These are phyloP conservation scores for Novakomyces olei DNA, from an alignment of 805 yeast species.

Conservation along the genomic window DNA sequence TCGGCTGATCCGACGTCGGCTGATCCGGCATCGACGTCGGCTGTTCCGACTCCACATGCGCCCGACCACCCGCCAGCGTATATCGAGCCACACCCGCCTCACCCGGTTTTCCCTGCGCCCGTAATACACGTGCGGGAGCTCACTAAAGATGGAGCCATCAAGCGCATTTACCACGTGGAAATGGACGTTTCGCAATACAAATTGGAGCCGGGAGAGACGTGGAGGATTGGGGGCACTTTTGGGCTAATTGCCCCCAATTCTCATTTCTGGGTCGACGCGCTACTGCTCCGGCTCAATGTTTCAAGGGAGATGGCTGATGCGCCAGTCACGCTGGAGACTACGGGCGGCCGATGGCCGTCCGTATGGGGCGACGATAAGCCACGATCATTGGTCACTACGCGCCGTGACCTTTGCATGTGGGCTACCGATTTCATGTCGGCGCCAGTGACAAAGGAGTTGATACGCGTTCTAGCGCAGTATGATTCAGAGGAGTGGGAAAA, in stretches of 20 bases:
- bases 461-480: slow-evolving; percentile 10
- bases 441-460: slow-evolving; percentile 9
- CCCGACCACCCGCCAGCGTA: slow-evolving; percentile 10
- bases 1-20: too few species aligned
- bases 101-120: slow-evolving; percentile 10
- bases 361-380: slow-evolving; percentile 13
- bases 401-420: slow-evolving; percentile 12
- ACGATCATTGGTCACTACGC: slow-evolving; percentile 7
- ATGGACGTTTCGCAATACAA: slow-evolving; percentile 12
- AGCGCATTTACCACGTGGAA: slow-evolving; percentile 13
- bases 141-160: slow-evolving; percentile 10
- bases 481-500: slow-evolving; percentile 8
- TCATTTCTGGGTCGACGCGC: slow-evolving; percentile 8
- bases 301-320: slow-evolving; percentile 5
- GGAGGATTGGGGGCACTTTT: slow-evolving; percentile 14
- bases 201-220: slow-evolving; percentile 12
- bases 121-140: slow-evolving; percentile 10
- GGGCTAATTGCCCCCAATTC: slow-evolving; percentile 14
- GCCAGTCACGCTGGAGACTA: slow-evolving; percentile 7
- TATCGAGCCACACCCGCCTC: slow-evolving; percentile 12
- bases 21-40: too few species aligned
- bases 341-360: slow-evolving; percentile 14
- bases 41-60: too few species aligned
- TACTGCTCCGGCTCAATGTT: slow-evolving; percentile 7
- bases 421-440: slow-evolving; percentile 11